Evolutionary conservation across 352 stramenopile genomes (phyloP), one percentile per base, ranked within the genome.

Genomic region (Pythium dissotocum): DNA sequence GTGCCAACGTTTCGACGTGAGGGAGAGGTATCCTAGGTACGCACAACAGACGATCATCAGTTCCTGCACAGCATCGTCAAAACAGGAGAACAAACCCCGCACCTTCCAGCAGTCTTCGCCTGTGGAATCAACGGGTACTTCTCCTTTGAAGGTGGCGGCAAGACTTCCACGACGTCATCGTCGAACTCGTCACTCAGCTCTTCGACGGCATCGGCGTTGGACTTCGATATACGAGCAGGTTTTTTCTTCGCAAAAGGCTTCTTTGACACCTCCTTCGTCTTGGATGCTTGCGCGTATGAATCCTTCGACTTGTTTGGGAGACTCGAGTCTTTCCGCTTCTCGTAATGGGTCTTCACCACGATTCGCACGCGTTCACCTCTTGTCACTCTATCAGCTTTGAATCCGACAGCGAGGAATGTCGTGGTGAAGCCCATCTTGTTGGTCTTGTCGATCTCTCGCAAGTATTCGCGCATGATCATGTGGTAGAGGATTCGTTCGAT

Each of bases 401-500:
- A 68, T 9, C 88, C 88, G 7, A 80, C 49, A 8, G 75, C 80
- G n/a, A 96, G 46, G 61, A 96, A 90, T 13, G 87, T 96, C 24
- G 88, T 91, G 1, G 86, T 94, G 64, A 94, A 96, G 0, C 88
- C 88, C 71, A 85, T 93, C 21, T 71, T 76, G 58, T 96, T 96
- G 8, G 73, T 85, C 77, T 94, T 80, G 59, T 96, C 88, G 48
- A 91, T 59, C 77, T 96, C 88, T 4, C 82, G 75, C 14, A 94
- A 58, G 32, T 94, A 96, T 59, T 96, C 84, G 21, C 85, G 84
- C 65, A 96, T 76, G 56, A 96, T 80, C 88, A 96, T 96, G 75
- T 94, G 86, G 65, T 93, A 94, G 46, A 96, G 66, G 52, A 96
- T 90, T 13, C 88, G 80, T 58, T 96, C 88, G 35, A 91, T 77